Base-by-base conservation (phyloP, 768 basidiomycete genomes). In the Nidularia pulvinata region DNA sequence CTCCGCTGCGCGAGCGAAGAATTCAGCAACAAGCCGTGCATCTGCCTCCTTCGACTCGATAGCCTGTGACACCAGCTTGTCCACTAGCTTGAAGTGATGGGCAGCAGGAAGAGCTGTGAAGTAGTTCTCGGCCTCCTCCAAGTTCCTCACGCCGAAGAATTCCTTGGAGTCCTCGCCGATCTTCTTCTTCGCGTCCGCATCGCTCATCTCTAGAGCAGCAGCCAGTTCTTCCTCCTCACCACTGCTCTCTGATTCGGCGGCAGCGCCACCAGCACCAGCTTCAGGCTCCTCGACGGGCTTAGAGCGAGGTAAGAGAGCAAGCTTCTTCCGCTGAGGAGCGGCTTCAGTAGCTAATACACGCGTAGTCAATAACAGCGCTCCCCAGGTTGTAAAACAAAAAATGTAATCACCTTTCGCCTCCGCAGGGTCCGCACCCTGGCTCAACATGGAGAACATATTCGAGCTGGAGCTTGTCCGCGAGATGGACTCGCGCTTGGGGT, bases 361-460 rank as follows among this genome's bases (percentile, higher is more conserved):
- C 51, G 51, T 49, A 39, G 51, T n/a, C 19, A 54, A 37, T 46
- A 14, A 30, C 43, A 16, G 6, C 1, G 42, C 50, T 16, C 22
- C 25, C 57, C 2, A 39, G 37, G 10, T 32, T 25, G 30, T 11
- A 44, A 16, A 35, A 22, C 37, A 53, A 51, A 36, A n/a, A 11
- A 36, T 39, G n/a, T 30, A 53, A 62, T 68, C 83, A 65, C 84
- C 67, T 69, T 88, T 89, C 22, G 72, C 67, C 22, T 89, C 89
- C 5, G 74, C 72, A 33, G 76, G 72, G 36, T 82, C 78, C 58
- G 88, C 86, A 57, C 76, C 77, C 65, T 86, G 83, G 58, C 81
- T 83, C 49, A 95, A 86, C 84, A 91, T 88, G 22, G 86, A 87
- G 74, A 94, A 94, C 87, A 93, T 93, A 69, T 94, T 95, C 47